Base-by-base conservation (phyloP, 2,329 filamentous ascomycete genomes). In the Salinomyces thailandicus region DNA sequence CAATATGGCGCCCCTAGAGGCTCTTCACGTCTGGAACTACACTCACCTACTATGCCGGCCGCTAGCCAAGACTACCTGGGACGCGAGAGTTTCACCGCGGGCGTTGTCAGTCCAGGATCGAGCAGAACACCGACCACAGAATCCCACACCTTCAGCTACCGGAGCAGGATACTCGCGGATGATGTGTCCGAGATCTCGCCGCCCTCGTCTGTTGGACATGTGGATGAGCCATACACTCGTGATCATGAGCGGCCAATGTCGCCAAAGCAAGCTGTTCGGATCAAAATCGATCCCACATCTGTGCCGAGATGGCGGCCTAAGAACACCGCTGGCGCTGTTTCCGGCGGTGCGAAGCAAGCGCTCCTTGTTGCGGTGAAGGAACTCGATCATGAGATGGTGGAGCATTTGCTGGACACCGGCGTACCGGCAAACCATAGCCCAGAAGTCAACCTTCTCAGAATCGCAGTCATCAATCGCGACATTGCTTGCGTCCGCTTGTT, bases 401-500 rank as follows among this genome's bases (percentile, higher is more conserved):
- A 55, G 20, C 49, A 53, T 13, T 42, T 55, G n/a, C 45, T 55
- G 8, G 52, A 55, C 27, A 41, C 33, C 16, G 51, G 51, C 3
- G 44, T 47, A 3, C 31, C 45, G 7, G 38, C 48, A 4, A 29
- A 37, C 14, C 15, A 22, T 33, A 29, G 35, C 8, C 30, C 30
- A 5, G 35, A 37, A 14, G 30, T 24, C n/a, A 37, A 33, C 29
- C 36, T 50, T 4, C 43, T 55, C 15, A 40, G 38, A 5, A 31
- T 47, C 4, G 53, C 53, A 2, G 38, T 54, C 12, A 43, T 41
- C 12, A 50, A 48, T 16, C 46, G 50, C 30, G 53, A 55, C 33
- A 31, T 52, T n/a, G 41, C 49, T 6, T 47, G 32, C 13, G 0
- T 69, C 68, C 2, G 72, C 71, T 58, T 78, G 14, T 59, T 81